Percentiles rank a stretch among this genome's conserved stretches.
phyloP scores from a whole-genome alignment of 441 rosid species.

The Metrosideros polymorpha region DNA sequence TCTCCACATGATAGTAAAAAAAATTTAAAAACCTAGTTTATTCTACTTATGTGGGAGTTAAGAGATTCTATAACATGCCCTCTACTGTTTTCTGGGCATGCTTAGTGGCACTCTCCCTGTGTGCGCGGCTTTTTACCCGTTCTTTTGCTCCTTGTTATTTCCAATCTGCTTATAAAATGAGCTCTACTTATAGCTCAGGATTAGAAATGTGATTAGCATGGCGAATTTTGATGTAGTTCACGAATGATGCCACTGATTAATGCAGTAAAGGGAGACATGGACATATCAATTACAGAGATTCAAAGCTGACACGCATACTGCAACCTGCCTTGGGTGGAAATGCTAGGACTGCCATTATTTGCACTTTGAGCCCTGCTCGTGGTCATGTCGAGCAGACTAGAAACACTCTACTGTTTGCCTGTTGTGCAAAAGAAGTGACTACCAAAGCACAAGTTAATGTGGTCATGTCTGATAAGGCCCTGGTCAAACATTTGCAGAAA shows the following conservation, averaged over 20 bases:
- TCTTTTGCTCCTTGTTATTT: background rate
- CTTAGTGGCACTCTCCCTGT: background rate
- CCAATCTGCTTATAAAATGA: background rate
- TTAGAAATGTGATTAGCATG: background rate
- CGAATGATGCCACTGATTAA: conserved; percentile 7
- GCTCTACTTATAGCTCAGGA: background rate
- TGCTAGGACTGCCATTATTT: conserved; percentile 87
- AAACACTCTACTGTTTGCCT: conserved; percentile 75
- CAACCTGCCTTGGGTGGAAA: conserved; percentile 90
- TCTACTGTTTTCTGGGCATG: background rate
- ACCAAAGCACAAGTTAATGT: conserved; percentile 74
- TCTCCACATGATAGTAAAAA: background rate
- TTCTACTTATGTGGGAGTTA: background rate
- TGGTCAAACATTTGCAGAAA: conserved; percentile 83
- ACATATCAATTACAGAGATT: conserved; percentile 88
- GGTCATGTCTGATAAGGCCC: conserved; percentile 82
- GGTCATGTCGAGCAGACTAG: conserved; percentile 80
- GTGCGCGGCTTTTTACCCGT: background rate
- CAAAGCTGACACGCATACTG: conserved; percentile 90
- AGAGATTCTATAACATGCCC: background rate
- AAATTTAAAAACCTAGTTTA: background rate
- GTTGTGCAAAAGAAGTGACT: conserved; percentile 81
- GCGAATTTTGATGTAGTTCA: background rate
- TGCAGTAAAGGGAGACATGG: conserved; percentile 84
- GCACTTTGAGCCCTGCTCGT: conserved; percentile 85